These are phyloP conservation scores for Candida frijolesensis DNA, from an alignment of 1,139 yeast species.

Conservation along the genomic window DNA sequence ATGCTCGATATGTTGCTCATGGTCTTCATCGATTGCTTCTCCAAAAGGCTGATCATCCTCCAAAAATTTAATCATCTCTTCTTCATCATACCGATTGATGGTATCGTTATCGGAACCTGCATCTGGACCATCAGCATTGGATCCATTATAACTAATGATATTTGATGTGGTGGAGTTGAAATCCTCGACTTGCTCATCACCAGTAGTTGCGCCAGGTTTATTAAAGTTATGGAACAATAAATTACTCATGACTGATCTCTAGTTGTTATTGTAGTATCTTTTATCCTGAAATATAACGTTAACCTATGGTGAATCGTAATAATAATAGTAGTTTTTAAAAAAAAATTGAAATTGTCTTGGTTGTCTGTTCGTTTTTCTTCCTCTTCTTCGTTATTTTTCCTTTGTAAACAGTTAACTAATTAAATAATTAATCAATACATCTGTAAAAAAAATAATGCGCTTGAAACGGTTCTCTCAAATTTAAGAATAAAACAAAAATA, in stretches of 20 bases:
- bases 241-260: constrained; percentile 23
- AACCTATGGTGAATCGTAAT: not conserved
- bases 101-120: constrained; percentile 10
- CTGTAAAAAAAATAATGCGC: not conserved
- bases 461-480: not conserved
- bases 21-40: constrained; percentile 4
- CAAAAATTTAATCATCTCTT: constrained; percentile 1
- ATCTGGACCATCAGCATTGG: constrained; percentile 4
- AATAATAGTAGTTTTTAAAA: not conserved
- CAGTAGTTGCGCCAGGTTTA: constrained; percentile 1
- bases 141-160: constrained; percentile 3
- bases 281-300: not conserved
- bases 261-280: not conserved
- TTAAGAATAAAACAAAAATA: not conserved
- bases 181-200: constrained; percentile 15
- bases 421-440: constrained; percentile 5
- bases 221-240: constrained; percentile 23
- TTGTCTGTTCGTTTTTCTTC: not conserved
- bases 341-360: constrained; percentile 1
- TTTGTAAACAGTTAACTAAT: not conserved
- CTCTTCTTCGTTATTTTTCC: not conserved
- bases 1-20: constrained; percentile 19
- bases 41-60: constrained; percentile 1
- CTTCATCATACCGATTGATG: constrained; percentile 6
- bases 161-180: constrained; percentile 9